These are phyloP conservation scores for Rhodomyrtus tomentosa DNA, from an alignment of 345 rosid species.

Conservation along the genomic window DNA sequence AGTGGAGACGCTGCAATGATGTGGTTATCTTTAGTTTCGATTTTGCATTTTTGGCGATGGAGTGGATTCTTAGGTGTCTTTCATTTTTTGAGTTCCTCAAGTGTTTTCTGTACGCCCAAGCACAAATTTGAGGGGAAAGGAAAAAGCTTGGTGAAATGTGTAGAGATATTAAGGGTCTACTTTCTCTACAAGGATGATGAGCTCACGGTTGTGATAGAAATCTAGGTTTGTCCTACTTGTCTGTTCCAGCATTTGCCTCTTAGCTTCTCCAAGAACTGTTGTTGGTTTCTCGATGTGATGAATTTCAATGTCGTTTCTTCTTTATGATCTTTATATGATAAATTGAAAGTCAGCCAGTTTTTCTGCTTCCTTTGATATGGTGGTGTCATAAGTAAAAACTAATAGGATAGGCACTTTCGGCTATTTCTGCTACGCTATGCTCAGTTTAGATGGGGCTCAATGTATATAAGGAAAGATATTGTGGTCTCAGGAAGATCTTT, in stretches of 20 bases:
- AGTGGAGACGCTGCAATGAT: not conserved
- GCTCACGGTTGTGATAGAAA: fast-evolving
- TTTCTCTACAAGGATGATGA: not conserved
- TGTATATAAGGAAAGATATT: not conserved
- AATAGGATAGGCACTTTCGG: not conserved
- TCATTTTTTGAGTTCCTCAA: not conserved
- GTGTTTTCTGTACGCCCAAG: not conserved
- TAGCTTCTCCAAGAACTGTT: not conserved
- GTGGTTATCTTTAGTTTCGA: not conserved
- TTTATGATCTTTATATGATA: not conserved
- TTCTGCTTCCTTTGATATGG: not conserved
- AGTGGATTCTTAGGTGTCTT: not conserved
- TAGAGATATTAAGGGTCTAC: not conserved
- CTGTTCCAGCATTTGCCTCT: not conserved
- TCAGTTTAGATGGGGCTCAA: not conserved
- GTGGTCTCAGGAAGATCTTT: not conserved
- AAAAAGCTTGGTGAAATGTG: not conserved
- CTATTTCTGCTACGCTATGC: not conserved
- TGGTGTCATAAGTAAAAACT: not conserved
- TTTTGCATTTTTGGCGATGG: not conserved
- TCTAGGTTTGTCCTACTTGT: not conserved
- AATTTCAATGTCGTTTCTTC: not conserved
- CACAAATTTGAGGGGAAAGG: not conserved
- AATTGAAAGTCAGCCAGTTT: not conserved
- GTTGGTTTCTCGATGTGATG: not conserved